Evolutionary conservation across 2,329 filamentous ascomycete genomes (phyloP), one percentile per base, ranked within the genome.

Genomic region (Calcarisporium arbuscula): DNA sequence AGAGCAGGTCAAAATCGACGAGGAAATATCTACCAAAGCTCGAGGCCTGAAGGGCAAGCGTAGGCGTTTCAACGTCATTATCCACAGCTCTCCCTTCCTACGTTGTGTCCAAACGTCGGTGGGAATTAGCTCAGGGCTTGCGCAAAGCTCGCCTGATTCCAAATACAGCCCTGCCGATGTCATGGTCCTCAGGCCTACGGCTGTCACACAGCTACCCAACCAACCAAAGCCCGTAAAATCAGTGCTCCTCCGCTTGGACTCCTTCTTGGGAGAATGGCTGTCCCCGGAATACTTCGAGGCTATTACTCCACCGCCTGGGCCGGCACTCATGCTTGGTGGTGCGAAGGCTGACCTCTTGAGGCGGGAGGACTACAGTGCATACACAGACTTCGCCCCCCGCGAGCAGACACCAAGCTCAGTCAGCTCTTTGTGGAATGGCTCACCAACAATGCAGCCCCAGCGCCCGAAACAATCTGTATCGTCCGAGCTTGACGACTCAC

Each of bases 191-290:
- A 53, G 53, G 4, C 51, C 52, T 15, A 44, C 50, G 10, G n/a
- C n/a, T n/a, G n/a, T n/a, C n/a, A n/a, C n/a, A n/a, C n/a, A n/a
- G n/a, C n/a, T n/a, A n/a, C 46, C 56, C 11, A 44, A 45, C 14
- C 36, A 36, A 20, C 42, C 44, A 6, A 46, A 51, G 5, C 46
- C 47, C 28, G 54, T 74, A 39, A 67, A 69, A 38, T 82, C 77
- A 43, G 65, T 75, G 4, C 69, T 80, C 8, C 62, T 98, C 30
- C 82, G 92, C 1, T 72, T 98, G 6, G 92, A 98, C 60, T 83
- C 89, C 0, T 95, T 94, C 53, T 70, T 98, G 0, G 90, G 92
- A 31, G 92, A 98, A 67, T 98, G 92, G 92, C 70, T 96, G 19
- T 85, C 84, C 3, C 86, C 88, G 2, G 82, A 89, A 52, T 98